These are phyloP conservation scores for Adansonia gregorii DNA, from an alignment of 441 rosid species.

Conservation along the genomic window DNA sequence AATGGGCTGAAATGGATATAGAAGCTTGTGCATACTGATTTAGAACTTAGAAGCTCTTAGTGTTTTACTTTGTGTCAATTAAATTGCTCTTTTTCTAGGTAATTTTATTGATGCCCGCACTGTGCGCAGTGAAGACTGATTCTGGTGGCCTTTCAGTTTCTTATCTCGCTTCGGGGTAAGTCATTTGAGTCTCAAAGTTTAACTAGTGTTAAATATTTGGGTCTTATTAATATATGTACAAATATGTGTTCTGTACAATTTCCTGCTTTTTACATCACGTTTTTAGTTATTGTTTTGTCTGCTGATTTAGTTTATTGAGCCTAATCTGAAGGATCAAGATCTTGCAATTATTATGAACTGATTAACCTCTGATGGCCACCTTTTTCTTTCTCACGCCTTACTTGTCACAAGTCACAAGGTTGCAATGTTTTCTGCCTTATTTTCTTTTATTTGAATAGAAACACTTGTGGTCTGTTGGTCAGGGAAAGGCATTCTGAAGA, in stretches of 20 bases:
- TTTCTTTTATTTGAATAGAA: slow-evolving; percentile 22
- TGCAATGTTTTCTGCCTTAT: not conserved
- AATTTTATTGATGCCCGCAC: slow-evolving; percentile 36
- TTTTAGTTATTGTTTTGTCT: not conserved
- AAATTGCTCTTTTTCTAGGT: slow-evolving; percentile 36
- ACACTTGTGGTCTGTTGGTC: slow-evolving; percentile 16
- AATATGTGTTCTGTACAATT: not conserved
- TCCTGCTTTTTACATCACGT: not conserved
- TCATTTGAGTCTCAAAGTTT: not conserved
- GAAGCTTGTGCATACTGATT: not conserved
- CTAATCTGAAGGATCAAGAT: not conserved
- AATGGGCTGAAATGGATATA: slow-evolving; percentile 16
- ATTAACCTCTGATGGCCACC: not conserved
- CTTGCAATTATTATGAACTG: slow-evolving; percentile 15
- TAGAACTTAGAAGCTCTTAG: slow-evolving; percentile 14
- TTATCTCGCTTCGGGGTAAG: slow-evolving; percentile 41
- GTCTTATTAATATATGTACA: not conserved
- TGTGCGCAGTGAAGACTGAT: slow-evolving; percentile 37
- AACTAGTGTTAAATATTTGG: not conserved
- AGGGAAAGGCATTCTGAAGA: slow-evolving; percentile 58
- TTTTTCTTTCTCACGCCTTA: not conserved
- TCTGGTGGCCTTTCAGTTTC: slow-evolving; percentile 29
- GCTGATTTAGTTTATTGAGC: not conserved
- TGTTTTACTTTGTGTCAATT: not conserved
- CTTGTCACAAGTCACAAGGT: slow-evolving; percentile 5